Base-by-base conservation (phyloP, 805 yeast species). In the Debaryomyces maramus region DNA sequence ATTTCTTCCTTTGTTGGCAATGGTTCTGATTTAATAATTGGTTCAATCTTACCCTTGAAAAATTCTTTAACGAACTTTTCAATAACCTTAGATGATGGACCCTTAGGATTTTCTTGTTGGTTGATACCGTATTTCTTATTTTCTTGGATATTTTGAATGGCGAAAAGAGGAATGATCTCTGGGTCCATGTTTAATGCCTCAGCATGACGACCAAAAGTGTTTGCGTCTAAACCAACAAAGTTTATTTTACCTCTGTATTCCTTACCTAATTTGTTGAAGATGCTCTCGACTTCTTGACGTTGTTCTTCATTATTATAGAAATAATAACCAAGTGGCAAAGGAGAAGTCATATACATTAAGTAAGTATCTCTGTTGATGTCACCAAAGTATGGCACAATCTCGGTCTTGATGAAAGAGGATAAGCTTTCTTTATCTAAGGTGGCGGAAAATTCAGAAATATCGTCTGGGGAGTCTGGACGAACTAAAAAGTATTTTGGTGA, bases 191-290 rank as follows among this genome's bases (percentile, higher is more conserved):
- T 88, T 61, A 93, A 77, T 67, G 81, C 79, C 57, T 78, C 83
- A 42, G 96, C 96, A 60, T 91, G 98, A 65, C 77, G 79, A 49
- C 96, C 96, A 61, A 70, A 93, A 55, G 70, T 70, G 40, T 72
- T 58, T 42, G 96, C 95, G 56, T 91, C 90, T 54, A 93, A 73
- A 66, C 91, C 95, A 50, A 86, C 97, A 64, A 93, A 83, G 72
- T 85, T 87, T 51, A 89, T 65, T 59, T 79, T 75, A 47, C 96
- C 96, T 72, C 88, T 80, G 68, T 77, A 73, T 60, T 78, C 68
- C 70, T 83, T 82, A 55, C 91, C 95, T 56, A 85, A 68, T 40
- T 80, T 75, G 45, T 60, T 67, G 55, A 90, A 75, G 38, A 70
- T 58, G 32, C 72, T 70, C 34, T 68, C 67, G 50, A 78, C 76